A percentile compares a stretch with the other conserved stretches of the same genome.
Evolutionary conservation across 352 stramenopile species (phyloP).

Genomic region (Elongisporangium senticosum): DNA sequence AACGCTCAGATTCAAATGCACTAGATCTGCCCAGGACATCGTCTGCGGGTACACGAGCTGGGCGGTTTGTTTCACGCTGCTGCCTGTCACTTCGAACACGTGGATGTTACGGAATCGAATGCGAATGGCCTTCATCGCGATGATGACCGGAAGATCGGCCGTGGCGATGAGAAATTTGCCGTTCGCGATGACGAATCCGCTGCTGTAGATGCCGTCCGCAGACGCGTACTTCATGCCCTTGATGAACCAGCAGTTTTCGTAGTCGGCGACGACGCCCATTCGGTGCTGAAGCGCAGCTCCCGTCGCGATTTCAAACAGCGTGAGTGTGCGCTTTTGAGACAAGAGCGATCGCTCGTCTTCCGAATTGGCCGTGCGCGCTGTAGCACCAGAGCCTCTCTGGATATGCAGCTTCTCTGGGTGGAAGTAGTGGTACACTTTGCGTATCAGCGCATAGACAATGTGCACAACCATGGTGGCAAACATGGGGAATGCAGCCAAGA

Average conservation of each 20-base stretch:
- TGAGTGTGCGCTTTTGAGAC: too few relatives aligned
- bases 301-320: too few relatives aligned
- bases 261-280: conserved; percentile 17
- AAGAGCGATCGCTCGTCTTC: conserved; percentile 12
- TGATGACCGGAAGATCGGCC: conserved; percentile 14
- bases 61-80: conserved; percentile 22
- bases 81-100: conserved; percentile 21
- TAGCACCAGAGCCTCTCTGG: too few relatives aligned
- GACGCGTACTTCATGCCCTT: conserved; percentile 29
- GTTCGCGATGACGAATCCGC: conserved; percentile 34
- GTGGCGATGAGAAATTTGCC: conserved; percentile 21
- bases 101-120: conserved; percentile 16
- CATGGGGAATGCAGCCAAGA: too few relatives aligned
- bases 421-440: conserved; percentile 16
- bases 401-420: too few relatives aligned
- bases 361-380: conserved; percentile 10
- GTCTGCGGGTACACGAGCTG: conserved; percentile 33
- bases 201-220: conserved; percentile 24
- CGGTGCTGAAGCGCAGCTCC: conserved; percentile 27
- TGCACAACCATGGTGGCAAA: not conserved
- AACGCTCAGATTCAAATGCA: conserved; percentile 19
- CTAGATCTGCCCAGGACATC: conserved; percentile 18
- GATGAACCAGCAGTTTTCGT: conserved; percentile 19
- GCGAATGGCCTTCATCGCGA: conserved; percentile 19
- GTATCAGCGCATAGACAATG: conserved; percentile 12